A percentile compares a stretch with the other conserved stretches of the same genome.
These are phyloP conservation scores for Brassica carinata DNA, from an alignment of 345 rosid species.

Conservation along the genomic window DNA sequence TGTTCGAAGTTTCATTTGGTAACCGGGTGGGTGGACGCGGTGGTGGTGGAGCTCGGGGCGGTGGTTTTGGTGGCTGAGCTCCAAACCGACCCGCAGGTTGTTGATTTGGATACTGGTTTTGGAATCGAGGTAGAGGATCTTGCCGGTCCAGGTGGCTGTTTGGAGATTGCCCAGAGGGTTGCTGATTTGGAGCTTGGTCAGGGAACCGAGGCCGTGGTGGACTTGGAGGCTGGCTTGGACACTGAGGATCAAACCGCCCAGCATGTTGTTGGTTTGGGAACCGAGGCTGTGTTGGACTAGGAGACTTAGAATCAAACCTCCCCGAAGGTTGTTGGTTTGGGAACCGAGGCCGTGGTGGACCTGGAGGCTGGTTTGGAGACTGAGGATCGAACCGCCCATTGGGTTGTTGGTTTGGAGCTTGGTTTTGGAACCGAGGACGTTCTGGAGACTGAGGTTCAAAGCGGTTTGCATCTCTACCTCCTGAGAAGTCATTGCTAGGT, in stretches of 20 bases:
- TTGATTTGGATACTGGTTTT: constrained; percentile 38
- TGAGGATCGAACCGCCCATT: constrained; percentile 37
- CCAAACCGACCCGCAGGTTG: constrained; percentile 36
- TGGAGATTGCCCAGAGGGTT: constrained; percentile 29
- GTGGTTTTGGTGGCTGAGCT: constrained; percentile 31
- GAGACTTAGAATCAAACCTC: constrained; percentile 41
- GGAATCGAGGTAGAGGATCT: constrained; percentile 33
- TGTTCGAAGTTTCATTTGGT: constrained; percentile 33
- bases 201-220: constrained; percentile 30
- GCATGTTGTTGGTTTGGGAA: constrained; percentile 30
- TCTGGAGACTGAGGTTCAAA: constrained; percentile 34
- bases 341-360: constrained; percentile 21
- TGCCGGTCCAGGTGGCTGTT: constrained; percentile 22
- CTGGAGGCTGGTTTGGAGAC: constrained; percentile 30
- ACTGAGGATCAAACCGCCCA: constrained; percentile 38
- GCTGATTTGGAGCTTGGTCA: constrained; percentile 28
- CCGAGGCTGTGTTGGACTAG: constrained; percentile 15
- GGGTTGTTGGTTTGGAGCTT: constrained; percentile 30
- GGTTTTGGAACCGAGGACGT: constrained; percentile 28
- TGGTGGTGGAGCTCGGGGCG: constrained; percentile 14
- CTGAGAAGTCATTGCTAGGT: constrained; percentile 40
- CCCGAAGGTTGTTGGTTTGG: constrained; percentile 26
- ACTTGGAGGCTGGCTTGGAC: constrained; percentile 31
- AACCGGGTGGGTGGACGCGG: constrained; percentile 33
- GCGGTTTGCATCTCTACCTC: constrained; percentile 27